Base-by-base conservation (phyloP, 2,329 filamentous ascomycete species). In the Camptophora hylomeconis region DNA sequence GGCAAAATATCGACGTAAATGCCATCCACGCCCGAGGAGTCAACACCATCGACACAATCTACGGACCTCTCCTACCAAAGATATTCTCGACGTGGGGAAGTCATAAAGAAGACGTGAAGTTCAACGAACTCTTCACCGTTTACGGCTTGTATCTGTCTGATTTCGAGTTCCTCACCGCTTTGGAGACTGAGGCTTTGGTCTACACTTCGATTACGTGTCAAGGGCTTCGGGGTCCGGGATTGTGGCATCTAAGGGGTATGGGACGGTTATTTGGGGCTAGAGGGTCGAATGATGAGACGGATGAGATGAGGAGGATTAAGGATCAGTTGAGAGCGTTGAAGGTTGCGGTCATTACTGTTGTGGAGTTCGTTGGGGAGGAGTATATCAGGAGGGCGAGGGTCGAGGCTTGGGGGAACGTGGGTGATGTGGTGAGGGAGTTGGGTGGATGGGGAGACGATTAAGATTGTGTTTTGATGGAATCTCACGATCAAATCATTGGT, bases 71-170 rank as follows among this genome's bases (percentile, higher is more conserved):
- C 9, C 24, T 31, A 11, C 45, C 40, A 3, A 24, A 25, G 8
- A 52, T 53, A 26, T 49, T 51, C 31, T 19, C 31, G 13, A 40
- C 40, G 5, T 52, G 49, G 46, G 50, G 50, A 18, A 40, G 41
- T 5, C 42, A 49, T 35, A 41, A 38, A 4, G 24, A 28, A 12
- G 51, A 58, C 17, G 83, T 92, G 50, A 63, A 69, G 7, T 75
- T 72, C 46, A 68, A 92, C 55, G 80, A 84, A 52, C 63, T 81
- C 28, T 79, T 78, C 11, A 69, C 78, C 9, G 73, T 70, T 2
- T 92, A 92, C 58, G 60, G 60, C 8, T 42, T 69, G 46, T 63
- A 68, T 28, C 46, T 62, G 25, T 54, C 53, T 9, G 59, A 62
- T 41, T 51, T 58, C 10, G 46, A 50, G 24, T 44, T 57, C 6